Base-by-base conservation (phyloP, 2,329 filamentous ascomycete species). In the Corynespora cassiicola region DNA sequence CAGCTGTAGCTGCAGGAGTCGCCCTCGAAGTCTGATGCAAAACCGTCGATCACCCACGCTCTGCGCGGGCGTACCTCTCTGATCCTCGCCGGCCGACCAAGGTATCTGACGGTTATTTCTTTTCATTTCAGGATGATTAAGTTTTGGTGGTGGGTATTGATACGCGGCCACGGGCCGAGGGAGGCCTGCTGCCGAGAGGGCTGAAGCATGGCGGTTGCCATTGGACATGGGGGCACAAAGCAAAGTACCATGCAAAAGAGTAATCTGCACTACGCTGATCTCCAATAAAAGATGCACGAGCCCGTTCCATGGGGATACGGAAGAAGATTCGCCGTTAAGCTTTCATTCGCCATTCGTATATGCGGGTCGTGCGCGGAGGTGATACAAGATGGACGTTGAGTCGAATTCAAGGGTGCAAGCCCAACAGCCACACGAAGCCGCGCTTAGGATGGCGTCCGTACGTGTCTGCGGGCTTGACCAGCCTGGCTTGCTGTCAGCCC, bases 321-420 rank as follows among this genome's bases (percentile, higher is more conserved):
- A 37, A 29, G 20, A 23, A 6, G n/a, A 27, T 26, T 16, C 18
- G 19, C 38, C 31, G 31, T 31, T 11, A 23, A 21, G 31, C 18
- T 14, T 28, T 20, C 23, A 6, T 24, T 34, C 15, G 28, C 11
- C 23, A 4, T 42, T 46, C 42, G 42, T 46, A 33, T 46, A 33
- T 46, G 38, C 38, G 22, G 19, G 32, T 24, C 8, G 20, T n/a
- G n/a, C n/a, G n/a, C n/a, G n/a, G n/a, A n/a, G 17, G 37, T 37
- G 19, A n/a, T 12, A 40, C 41, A 36, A 42, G 33, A 36, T 31
- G 29, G 33, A 29, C 42, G 23, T 36, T 36, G 32, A 37, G 28
- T 42, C 38, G 33, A 42, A 42, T 38, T 46, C 42, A 18, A 16
- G 24, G 25, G 7, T 7, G 10, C 10, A n/a, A 31, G 6, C 16